phyloP scores from a whole-genome alignment of 2,329 filamentous ascomycete genomes.

The Colletotrichum musicola region DNA sequence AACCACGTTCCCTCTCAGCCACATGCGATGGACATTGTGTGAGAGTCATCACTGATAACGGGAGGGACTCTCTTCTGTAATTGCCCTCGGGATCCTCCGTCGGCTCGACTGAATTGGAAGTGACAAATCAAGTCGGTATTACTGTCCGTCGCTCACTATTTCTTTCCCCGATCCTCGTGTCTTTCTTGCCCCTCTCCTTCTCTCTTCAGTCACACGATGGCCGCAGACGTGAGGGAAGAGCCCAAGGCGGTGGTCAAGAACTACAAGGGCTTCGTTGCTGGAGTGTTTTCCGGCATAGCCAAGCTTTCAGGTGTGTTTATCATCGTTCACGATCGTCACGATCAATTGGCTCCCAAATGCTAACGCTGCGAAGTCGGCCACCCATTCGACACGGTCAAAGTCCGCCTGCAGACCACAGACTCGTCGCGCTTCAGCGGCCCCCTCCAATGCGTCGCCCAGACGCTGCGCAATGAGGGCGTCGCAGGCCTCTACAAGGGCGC shows the following conservation, averaged over 20 bases:
- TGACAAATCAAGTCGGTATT: neutral
- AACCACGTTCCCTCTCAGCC: constrained; percentile 2
- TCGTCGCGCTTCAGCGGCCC: constrained; percentile 85
- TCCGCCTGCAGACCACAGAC: constrained; percentile 90
- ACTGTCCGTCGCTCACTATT: constrained; percentile 8
- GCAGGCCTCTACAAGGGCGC: constrained; percentile 94
- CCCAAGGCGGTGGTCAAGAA: constrained; percentile 61
- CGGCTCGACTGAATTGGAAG: constrained; percentile 4
- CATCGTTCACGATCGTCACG: neutral
- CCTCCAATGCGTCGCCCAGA: constrained; percentile 86
- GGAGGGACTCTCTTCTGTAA: constrained; percentile 7
- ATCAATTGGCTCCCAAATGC: neutral
- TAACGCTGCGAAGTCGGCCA: constrained; percentile 65
- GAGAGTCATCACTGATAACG: neutral
- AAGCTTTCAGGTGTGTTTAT: constrained; percentile 76
- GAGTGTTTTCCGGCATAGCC: constrained; percentile 93
- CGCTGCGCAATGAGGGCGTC: constrained; percentile 86
- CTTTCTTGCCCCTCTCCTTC: neutral
- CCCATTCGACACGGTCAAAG: constrained; percentile 96
- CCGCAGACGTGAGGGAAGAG: constrained; percentile 44
- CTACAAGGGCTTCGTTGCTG: constrained; percentile 97
- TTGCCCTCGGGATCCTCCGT: neutral
- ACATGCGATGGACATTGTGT: constrained; percentile 31
- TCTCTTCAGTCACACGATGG: constrained; percentile 28
- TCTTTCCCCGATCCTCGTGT: constrained; percentile 7